A percentile compares a stretch with the other conserved stretches of the same genome.
Conservation (phyloP, 495 filamentous ascomycete species). For the Neurospora intermedia region DNA sequence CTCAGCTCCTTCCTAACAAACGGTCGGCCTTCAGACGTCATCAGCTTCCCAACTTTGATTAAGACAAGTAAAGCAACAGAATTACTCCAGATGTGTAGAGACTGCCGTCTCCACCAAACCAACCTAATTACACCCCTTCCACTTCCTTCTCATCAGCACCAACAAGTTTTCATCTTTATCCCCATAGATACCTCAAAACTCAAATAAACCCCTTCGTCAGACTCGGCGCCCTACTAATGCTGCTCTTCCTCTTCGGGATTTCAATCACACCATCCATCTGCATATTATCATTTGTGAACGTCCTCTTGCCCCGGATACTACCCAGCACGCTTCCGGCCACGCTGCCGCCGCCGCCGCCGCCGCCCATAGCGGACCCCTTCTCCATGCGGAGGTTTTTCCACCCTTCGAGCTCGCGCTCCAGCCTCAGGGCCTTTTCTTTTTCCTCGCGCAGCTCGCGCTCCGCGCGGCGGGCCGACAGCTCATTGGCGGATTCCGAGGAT, state of each 20-base stretch:
- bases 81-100: background rate
- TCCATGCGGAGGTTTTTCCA: slow-evolving; percentile 70
- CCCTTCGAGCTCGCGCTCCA: slow-evolving; percentile 82
- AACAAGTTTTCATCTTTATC: background rate
- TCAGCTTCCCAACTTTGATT: background rate
- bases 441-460: slow-evolving; percentile 89
- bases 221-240: slow-evolving; percentile 39
- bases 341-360: slow-evolving; percentile 19
- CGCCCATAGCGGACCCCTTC: slow-evolving; percentile 26
- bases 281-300: slow-evolving; percentile 24
- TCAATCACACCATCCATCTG: slow-evolving; percentile 32
- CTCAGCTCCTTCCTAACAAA: background rate
- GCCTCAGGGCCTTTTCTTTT: slow-evolving; percentile 64
- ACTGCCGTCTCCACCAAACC: background rate
- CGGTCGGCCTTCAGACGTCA: background rate
- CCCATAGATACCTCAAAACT: background rate
- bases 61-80: background rate
- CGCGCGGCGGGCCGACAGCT: slow-evolving; percentile 68
- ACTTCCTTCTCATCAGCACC: background rate
- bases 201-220: slow-evolving; percentile 48
- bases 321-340: slow-evolving; percentile 16
- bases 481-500: slow-evolving; percentile 65
- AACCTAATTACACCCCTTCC: background rate
- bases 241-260: slow-evolving; percentile 45
- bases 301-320: slow-evolving; percentile 25